These are phyloP conservation scores for Barbarea vulgaris DNA, from an alignment of 345 rosid genomes.

Conservation along the genomic window DNA sequence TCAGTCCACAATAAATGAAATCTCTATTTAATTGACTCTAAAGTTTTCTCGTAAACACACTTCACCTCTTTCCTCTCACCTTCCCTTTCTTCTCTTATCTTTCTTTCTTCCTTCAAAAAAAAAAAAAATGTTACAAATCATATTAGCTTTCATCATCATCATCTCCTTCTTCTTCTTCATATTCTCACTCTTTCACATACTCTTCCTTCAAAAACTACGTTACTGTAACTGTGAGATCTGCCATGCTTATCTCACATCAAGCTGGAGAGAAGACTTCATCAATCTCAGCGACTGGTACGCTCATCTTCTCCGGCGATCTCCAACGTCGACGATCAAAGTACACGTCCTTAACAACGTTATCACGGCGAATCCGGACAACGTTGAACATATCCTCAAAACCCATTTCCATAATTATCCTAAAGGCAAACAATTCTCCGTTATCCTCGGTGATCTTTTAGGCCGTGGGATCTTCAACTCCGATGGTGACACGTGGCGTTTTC, in stretches of 20 bases:
- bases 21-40: conserved; percentile 33
- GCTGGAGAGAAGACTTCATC: conserved; percentile 57
- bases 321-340: conserved; percentile 61
- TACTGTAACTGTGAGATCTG: conserved; percentile 79
- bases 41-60: conserved; percentile 20
- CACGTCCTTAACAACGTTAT: conserved; percentile 68
- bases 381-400: conserved; percentile 74
- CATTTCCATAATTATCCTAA: conserved; percentile 72
- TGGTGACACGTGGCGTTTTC: conserved; percentile 71
- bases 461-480: conserved; percentile 84
- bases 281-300: conserved; percentile 82
- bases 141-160: conserved; percentile 6
- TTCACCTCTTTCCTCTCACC: conserved; percentile 19
- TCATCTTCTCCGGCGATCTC: conserved; percentile 63
- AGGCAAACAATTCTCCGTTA: conserved; percentile 73
- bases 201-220: conserved; percentile 40
- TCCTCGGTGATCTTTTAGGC: conserved; percentile 77
- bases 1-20: conserved; percentile 23
- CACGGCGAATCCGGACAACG: conserved; percentile 69
- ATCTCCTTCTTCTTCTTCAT: conserved; percentile 26
- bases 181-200: conserved; percentile 22
- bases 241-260: conserved; percentile 51
- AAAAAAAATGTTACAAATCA: conserved; percentile 27
- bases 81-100: neutral
- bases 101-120: neutral